A percentile compares a stretch with the other conserved stretches of the same genome.
Conservation (phyloP, 495 filamentous ascomycete genomes). For the Podospora didyma region DNA sequence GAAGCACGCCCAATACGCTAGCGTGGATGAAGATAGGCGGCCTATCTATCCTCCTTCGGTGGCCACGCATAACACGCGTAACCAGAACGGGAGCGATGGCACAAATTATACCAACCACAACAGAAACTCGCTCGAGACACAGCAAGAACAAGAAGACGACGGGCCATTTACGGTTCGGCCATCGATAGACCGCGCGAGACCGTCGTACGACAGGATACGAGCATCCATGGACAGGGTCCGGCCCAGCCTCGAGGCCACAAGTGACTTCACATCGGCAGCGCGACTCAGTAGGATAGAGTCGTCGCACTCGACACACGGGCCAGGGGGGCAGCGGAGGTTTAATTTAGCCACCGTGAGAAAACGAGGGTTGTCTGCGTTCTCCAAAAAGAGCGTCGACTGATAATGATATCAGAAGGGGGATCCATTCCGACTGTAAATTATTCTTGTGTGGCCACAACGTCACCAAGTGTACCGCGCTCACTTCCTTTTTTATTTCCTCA, state of each 20-base stretch:
- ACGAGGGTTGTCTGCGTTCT: conserved; percentile 33
- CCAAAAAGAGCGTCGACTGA: conserved; percentile 31
- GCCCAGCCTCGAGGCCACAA: conserved; percentile 77
- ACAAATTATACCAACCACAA: conserved; percentile 78
- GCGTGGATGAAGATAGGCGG: conserved; percentile 73
- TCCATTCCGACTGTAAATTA: conserved; percentile 5
- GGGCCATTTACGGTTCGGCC: conserved; percentile 40
- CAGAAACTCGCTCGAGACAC: conserved; percentile 46
- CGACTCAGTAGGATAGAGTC: conserved; percentile 81
- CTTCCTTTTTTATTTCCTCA: conserved; percentile 10
- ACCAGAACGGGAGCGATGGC: conserved; percentile 88
- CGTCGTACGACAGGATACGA: conserved; percentile 74
- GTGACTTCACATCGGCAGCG: conserved; percentile 86
- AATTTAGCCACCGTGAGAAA: conserved; percentile 31
- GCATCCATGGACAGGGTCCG: conserved; percentile 69
- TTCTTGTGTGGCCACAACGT: neutral
- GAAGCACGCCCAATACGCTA: conserved; percentile 55
- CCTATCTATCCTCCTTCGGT: conserved; percentile 89
- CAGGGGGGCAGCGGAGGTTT: conserved; percentile 23
- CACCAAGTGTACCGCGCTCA: neutral
- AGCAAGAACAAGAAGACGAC: conserved; percentile 29
- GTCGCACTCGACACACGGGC: conserved; percentile 43
- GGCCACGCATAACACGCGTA: conserved; percentile 76
- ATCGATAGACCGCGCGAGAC: conserved; percentile 65
- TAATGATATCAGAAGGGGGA: conserved; percentile 7